A percentile compares a stretch with the other conserved stretches of the same genome.
These are phyloP conservation scores for Globisporangium paroecandrum DNA, from an alignment of 352 stramenopile species.

Conservation along the genomic window DNA sequence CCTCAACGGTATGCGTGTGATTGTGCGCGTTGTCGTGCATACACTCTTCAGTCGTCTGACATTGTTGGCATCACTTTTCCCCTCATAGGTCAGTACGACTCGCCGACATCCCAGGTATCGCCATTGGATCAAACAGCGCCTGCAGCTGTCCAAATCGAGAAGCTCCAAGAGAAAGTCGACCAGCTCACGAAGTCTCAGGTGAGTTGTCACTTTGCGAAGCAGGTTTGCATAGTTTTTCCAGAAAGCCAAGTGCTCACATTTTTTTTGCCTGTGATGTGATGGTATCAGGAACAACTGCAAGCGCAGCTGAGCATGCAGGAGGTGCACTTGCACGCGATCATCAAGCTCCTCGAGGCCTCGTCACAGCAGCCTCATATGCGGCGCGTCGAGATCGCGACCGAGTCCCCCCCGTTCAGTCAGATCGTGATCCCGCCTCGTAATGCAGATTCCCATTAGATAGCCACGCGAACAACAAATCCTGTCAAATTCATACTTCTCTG, in stretches of 20 bases:
- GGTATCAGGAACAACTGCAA: conserved; percentile 43
- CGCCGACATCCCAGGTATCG: conserved; percentile 28
- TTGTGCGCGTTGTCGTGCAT: not conserved
- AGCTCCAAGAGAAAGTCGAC: conserved; percentile 56
- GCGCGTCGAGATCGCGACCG: conserved; percentile 12
- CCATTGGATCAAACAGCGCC: conserved; percentile 23
- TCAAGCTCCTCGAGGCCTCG: conserved; percentile 34
- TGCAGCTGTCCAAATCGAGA: conserved; percentile 19
- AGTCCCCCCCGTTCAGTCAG: conserved; percentile 47
- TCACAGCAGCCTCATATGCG: conserved; percentile 16
- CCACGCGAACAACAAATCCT: no score
- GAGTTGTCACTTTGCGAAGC: conserved; percentile 2
- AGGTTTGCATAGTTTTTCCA: not conserved
- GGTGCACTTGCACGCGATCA: conserved; percentile 52
- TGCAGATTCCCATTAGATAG: not conserved
- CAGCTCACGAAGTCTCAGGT: conserved; percentile 53
- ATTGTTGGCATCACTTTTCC: no score
- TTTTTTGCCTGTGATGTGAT: not conserved
- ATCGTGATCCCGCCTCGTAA: conserved; percentile 23
- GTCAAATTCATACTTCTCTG: no score
- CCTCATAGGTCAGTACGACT: conserved; percentile 25
- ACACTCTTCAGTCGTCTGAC: no score
- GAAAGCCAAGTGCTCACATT: not conserved
- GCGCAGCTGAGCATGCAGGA: conserved; percentile 55
- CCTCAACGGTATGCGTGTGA: conserved; percentile 17